Evolutionary conservation across 306 rosid species (phyloP).

Genomic region (Boehmeria nivea): DNA sequence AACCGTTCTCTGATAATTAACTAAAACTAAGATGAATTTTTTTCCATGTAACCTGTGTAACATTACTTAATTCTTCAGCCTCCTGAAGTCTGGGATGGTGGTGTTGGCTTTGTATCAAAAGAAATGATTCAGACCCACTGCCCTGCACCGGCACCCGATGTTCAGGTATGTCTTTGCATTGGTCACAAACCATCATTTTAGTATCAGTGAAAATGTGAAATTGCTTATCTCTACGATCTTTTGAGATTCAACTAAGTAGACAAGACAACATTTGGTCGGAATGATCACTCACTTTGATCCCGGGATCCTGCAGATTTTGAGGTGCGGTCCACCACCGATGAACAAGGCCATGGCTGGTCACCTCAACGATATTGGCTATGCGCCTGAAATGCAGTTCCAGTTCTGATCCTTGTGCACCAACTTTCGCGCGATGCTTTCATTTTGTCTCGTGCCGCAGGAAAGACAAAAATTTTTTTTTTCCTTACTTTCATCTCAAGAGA

Average conservation of each 20-base stretch:
- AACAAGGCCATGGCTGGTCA: constrained; percentile 92
- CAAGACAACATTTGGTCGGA: too few relatives aligned
- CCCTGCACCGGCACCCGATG: constrained; percentile 69
- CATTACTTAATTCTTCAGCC: constrained; percentile 38
- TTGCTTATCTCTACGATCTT: too few relatives aligned
- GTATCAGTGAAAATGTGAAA: too few relatives aligned
- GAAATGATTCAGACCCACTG: constrained; percentile 86
- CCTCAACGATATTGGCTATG: constrained; percentile 66
- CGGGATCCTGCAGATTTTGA: constrained; percentile 50
- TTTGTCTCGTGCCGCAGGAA: too few relatives aligned
- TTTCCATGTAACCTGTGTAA: too few relatives aligned
- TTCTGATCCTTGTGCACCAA: constrained; percentile 43
- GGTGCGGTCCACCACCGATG: constrained; percentile 99
- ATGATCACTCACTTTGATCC: too few relatives aligned
- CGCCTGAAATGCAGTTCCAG: constrained; percentile 81
- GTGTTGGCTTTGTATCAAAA: constrained; percentile 82
- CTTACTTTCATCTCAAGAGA: too few relatives aligned
- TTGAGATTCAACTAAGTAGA: too few relatives aligned
- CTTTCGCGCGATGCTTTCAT: too few relatives aligned
- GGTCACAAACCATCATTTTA: neutral
- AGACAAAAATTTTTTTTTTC: too few relatives aligned
- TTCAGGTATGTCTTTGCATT: constrained; percentile 40
- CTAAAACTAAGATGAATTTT: too few relatives aligned
- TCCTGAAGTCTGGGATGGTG: constrained; percentile 87
- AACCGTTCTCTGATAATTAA: too few relatives aligned